Conservation (phyloP, 306 rosid genomes). For the Prunus fruticosa region DNA sequence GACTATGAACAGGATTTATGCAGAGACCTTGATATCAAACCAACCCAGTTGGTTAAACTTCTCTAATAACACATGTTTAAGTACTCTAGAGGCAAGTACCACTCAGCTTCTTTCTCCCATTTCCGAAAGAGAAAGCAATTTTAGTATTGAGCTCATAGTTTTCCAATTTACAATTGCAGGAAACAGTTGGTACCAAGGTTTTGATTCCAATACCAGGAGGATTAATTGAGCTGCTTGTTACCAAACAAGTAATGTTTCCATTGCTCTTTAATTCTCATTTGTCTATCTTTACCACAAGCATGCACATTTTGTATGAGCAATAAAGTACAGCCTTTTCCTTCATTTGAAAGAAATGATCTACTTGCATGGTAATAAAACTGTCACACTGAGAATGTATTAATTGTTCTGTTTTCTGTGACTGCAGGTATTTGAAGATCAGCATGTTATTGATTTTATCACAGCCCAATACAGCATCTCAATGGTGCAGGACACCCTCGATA, state of each 20-base stretch:
- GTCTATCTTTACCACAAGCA: neutral
- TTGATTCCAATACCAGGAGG: conserved; percentile 72
- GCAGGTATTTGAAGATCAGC: conserved; percentile 69
- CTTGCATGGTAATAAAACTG: neutral
- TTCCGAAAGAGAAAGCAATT: neutral
- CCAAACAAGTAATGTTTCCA: conserved; percentile 47
- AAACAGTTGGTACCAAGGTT: conserved; percentile 65
- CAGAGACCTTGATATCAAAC: conserved; percentile 59
- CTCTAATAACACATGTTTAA: conserved; percentile 38
- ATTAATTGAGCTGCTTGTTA: conserved; percentile 63
- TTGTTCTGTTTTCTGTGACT: neutral
- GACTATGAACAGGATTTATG: conserved; percentile 49
- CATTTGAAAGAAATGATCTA: neutral
- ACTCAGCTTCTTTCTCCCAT: neutral
- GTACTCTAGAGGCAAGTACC: conserved; percentile 43
- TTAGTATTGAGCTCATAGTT: neutral
- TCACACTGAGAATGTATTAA: neutral
- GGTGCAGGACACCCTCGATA: conserved; percentile 39
- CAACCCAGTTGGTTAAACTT: conserved; percentile 67
- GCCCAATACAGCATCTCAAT: conserved; percentile 40
- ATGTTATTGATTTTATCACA: conserved; percentile 55
- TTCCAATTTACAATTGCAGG: conserved; percentile 32
- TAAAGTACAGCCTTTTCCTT: neutral
- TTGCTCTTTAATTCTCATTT: neutral
- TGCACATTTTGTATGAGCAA: neutral